Evolutionary conservation across 805 yeast species (phyloP).

Genomic region (Saitoella complicata): DNA sequence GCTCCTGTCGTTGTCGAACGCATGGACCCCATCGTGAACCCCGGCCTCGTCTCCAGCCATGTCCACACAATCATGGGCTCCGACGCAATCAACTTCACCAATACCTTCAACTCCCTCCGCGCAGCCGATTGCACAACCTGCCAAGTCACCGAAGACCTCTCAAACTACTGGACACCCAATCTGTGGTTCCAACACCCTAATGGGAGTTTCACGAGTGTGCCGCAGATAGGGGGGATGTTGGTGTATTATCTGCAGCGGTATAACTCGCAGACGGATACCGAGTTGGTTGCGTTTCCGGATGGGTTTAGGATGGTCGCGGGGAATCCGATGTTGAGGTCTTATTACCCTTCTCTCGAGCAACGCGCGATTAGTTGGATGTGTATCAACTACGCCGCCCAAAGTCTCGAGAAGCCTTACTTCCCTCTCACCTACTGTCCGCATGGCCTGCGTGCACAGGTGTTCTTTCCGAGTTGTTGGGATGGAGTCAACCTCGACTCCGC

Average conservation of each 20-base stretch:
- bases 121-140: conserved; percentile 1
- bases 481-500: conserved; percentile 1
- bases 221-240: neutral
- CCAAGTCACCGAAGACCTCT: conserved; percentile 1
- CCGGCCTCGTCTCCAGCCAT: conserved; percentile 1
- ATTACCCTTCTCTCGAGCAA: neutral
- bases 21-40: conserved; percentile 1
- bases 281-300: conserved; percentile 2
- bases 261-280: neutral
- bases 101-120: neutral
- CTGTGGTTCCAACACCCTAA: neutral
- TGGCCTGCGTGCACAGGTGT: conserved; percentile 2
- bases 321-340: neutral
- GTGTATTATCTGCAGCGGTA: conserved; percentile 2
- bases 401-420: neutral
- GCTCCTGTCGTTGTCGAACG: neutral
- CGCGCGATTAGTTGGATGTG: neutral
- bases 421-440: conserved; percentile 1
- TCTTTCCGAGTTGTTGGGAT: conserved; percentile 3
- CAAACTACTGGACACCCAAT: conserved; percentile 1
- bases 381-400: neutral
- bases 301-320: conserved; percentile 3
- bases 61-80: conserved; percentile 1
- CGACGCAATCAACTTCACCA: conserved; percentile 1
- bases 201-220: neutral